Evolutionary conservation across 345 rosid species (phyloP).

Genomic region (Corchorus olitorius): DNA sequence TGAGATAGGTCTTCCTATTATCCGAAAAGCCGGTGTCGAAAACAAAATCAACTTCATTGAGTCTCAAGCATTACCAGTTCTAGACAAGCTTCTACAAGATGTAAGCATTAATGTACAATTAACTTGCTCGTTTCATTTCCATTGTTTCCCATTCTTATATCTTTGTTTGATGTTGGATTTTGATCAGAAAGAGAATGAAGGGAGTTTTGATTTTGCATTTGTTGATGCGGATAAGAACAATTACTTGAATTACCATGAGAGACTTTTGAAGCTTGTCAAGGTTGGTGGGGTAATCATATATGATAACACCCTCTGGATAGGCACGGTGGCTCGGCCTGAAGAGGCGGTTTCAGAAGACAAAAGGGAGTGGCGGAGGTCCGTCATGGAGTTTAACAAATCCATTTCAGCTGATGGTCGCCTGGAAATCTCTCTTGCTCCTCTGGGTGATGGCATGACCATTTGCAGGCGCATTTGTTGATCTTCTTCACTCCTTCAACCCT

Average conservation of each 20-base stretch:
- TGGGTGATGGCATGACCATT: slow-evolving; percentile 17
- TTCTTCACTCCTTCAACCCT: too few relatives aligned
- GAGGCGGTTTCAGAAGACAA: slow-evolving; percentile 12
- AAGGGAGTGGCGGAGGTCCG: background rate
- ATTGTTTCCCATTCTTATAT: background rate
- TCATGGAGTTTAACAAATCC: slow-evolving; percentile 4
- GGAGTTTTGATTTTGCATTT: slow-evolving; percentile 52
- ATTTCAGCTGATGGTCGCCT: background rate
- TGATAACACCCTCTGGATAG: slow-evolving; percentile 52
- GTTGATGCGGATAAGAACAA: slow-evolving; percentile 55
- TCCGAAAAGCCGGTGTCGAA: slow-evolving; percentile 56
- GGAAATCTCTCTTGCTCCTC: background rate
- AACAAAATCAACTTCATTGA: slow-evolving; percentile 60
- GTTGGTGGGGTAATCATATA: slow-evolving; percentile 47
- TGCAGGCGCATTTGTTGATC: slow-evolving; percentile 10
- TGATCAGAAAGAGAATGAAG: slow-evolving; percentile 32
- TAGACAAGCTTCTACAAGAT: slow-evolving; percentile 40
- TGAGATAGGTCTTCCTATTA: slow-evolving; percentile 53
- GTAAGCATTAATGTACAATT: slow-evolving; percentile 19
- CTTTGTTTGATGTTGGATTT: background rate
- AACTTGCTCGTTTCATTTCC: background rate
- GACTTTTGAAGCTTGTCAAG: slow-evolving; percentile 42
- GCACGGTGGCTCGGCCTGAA: slow-evolving; percentile 39
- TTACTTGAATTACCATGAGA: slow-evolving; percentile 46
- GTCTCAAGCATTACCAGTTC: slow-evolving; percentile 43